Percentiles rank a stretch among this genome's conserved stretches.
phyloP scores from a whole-genome alignment of 2,329 filamentous ascomycete species.

The Ceratocystis ficicola region DNA sequence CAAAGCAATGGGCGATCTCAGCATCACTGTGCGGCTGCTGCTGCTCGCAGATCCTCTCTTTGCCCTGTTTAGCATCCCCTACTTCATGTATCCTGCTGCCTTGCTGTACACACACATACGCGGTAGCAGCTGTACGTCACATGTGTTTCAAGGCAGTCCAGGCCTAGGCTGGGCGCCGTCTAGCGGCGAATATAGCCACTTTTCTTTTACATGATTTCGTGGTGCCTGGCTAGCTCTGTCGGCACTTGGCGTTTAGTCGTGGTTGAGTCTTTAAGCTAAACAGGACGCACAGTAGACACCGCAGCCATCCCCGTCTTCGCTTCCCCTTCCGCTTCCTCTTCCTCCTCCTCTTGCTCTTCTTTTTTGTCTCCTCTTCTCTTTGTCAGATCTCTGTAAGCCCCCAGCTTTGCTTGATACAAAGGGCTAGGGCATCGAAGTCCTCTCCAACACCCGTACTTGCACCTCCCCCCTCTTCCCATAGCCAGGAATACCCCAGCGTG shows the following conservation, averaged over 20 bases:
- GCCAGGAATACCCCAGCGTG: not conserved
- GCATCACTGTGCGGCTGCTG: too few species aligned
- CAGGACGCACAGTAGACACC: not conserved
- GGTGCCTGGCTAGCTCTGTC: not conserved
- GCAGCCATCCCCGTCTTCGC: not conserved
- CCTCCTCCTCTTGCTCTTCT: not conserved
- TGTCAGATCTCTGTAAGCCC: not conserved
- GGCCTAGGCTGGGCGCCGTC: not conserved
- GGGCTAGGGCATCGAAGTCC: not conserved
- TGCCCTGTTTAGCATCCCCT: too few species aligned
- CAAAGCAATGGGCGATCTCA: too few species aligned
- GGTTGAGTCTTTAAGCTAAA: not conserved
- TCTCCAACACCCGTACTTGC: not conserved
- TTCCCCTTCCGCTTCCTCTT: not conserved
- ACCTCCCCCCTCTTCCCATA: not conserved
- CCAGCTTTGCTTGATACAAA: not conserved
- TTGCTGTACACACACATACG: not conserved
- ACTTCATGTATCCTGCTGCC: not conserved
- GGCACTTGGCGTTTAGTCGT: not conserved
- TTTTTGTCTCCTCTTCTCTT: not conserved
- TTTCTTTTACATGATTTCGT: not conserved
- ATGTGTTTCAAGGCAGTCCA: not conserved
- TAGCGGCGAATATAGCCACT: not conserved
- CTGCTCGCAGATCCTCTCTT: too few species aligned
- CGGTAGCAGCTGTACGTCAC: constrained; percentile 8